These are phyloP conservation scores for Periconia macrospinosa DNA, from an alignment of 2,329 filamentous ascomycete genomes.

Conservation along the genomic window DNA sequence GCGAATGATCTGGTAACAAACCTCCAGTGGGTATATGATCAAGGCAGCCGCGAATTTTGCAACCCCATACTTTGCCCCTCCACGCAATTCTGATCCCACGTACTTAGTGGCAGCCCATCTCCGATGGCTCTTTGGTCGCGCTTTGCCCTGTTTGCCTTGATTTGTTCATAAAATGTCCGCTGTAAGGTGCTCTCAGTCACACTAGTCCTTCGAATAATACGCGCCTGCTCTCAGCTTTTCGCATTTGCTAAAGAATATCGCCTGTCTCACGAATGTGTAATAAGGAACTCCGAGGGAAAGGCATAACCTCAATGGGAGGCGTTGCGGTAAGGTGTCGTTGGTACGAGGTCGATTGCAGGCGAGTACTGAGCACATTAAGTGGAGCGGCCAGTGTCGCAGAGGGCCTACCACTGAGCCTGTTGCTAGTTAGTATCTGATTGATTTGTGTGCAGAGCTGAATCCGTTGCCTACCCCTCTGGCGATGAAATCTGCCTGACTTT, in stretches of 20 bases:
- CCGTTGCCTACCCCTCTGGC: constrained; percentile 73
- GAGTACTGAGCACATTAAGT: constrained; percentile 90
- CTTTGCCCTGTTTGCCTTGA: constrained; percentile 73
- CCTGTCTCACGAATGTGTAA: constrained; percentile 84
- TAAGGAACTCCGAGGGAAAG: constrained; percentile 65
- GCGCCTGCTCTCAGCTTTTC: constrained; percentile 77
- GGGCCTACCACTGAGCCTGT: constrained; percentile 84
- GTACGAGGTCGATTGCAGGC: constrained; percentile 93
- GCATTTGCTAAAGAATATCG: constrained; percentile 80
- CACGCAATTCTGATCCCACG: constrained; percentile 78
- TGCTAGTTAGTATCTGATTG: constrained; percentile 15
- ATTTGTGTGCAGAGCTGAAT: constrained; percentile 22
- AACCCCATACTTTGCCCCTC: constrained; percentile 75
- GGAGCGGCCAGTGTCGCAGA: constrained; percentile 91
- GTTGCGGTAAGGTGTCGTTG: constrained; percentile 75
- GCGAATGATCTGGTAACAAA: constrained; percentile 42
- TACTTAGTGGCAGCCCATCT: constrained; percentile 63
- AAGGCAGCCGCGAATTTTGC: constrained; percentile 86
- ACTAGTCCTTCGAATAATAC: constrained; percentile 89
- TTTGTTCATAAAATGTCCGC: constrained; percentile 92
- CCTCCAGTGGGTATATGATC: constrained; percentile 90
- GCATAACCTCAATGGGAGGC: constrained; percentile 60
- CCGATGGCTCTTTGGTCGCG: constrained; percentile 61
- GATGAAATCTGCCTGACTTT: constrained; percentile 86
- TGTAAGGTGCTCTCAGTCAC: constrained; percentile 89